phyloP scores from a whole-genome alignment of 768 basidiomycete species.

The Mycena amicta region DNA sequence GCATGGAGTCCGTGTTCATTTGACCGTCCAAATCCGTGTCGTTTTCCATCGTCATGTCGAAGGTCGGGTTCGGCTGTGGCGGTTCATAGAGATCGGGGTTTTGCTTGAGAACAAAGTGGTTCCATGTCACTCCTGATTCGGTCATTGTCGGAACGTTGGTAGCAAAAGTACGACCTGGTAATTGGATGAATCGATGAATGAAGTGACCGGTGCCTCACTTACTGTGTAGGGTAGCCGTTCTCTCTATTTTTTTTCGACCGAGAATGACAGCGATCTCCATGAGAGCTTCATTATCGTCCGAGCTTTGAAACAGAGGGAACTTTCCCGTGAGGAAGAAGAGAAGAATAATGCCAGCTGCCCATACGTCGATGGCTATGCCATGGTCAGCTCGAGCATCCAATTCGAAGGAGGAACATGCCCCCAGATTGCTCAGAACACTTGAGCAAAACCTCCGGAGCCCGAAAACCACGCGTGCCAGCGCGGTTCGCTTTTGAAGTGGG shows the following conservation, averaged over 20 bases:
- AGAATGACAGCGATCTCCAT: constrained; percentile 93
- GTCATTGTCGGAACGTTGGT: constrained; percentile 87
- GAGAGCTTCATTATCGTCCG: constrained; percentile 91
- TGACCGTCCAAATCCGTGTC: constrained; percentile 24
- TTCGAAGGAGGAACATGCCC: constrained; percentile 52
- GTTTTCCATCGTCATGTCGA: constrained; percentile 42
- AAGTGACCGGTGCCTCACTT: constrained; percentile 77
- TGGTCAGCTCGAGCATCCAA: constrained; percentile 2
- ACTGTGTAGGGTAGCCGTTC: constrained; percentile 88
- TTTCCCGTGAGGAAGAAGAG: constrained; percentile 91
- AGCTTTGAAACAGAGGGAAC: constrained; percentile 93
- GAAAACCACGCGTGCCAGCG: constrained; percentile 95
- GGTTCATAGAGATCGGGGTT: constrained; percentile 72
- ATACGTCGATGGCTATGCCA: constrained; percentile 86
- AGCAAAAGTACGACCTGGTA: constrained; percentile 79
- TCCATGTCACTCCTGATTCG: constrained; percentile 68
- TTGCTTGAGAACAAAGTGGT: constrained; percentile 70
- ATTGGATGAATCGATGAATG: constrained; percentile 71
- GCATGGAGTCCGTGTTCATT: constrained; percentile 25
- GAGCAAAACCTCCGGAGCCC: constrained; percentile 93
- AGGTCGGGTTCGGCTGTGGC: constrained; percentile 49
- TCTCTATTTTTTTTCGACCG: constrained; percentile 82
- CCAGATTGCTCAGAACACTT: constrained; percentile 94
- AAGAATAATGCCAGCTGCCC: constrained; percentile 92
- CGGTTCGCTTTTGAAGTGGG: constrained; percentile 91